phyloP scores from a whole-genome alignment of 176 grass and related monocot genomes.

The Ensete glaucum region DNA sequence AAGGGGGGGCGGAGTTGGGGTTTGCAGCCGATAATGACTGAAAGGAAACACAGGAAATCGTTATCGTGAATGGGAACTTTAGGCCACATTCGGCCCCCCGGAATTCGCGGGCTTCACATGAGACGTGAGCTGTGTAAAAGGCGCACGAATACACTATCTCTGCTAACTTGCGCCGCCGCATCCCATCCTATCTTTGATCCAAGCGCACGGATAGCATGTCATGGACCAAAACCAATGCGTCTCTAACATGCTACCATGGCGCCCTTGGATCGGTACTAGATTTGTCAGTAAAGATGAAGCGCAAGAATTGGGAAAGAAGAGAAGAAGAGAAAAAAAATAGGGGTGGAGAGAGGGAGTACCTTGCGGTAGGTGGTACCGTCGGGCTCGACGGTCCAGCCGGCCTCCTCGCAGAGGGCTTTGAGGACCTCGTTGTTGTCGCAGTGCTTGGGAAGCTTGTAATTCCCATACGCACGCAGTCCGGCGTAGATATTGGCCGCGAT shows the following conservation, averaged over 20 bases:
- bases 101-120: not conserved
- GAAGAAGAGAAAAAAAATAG: not conserved
- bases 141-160: not conserved
- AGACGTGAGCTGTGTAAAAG: not conserved
- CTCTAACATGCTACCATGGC: not conserved
- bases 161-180: not conserved
- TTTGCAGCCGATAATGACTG: not conserved
- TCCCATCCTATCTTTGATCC: not conserved
- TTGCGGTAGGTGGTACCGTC: conserved; percentile 89
- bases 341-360: conserved; percentile 11
- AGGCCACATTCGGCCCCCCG: not conserved
- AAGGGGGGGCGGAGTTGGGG: too few species aligned
- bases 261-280: not conserved
- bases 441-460: conserved; percentile 67
- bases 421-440: conserved; percentile 91
- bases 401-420: conserved; percentile 72
- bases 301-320: not conserved
- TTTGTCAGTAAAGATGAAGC: not conserved
- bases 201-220: not conserved
- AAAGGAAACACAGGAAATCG: not conserved
- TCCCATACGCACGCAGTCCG: conserved; percentile 70
- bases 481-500: conserved; percentile 95
- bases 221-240: not conserved
- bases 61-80: not conserved
- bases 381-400: conserved; percentile 65